phyloP scores from a whole-genome alignment of 169 alveolate genomes.

The Plasmodium sp. region DNA sequence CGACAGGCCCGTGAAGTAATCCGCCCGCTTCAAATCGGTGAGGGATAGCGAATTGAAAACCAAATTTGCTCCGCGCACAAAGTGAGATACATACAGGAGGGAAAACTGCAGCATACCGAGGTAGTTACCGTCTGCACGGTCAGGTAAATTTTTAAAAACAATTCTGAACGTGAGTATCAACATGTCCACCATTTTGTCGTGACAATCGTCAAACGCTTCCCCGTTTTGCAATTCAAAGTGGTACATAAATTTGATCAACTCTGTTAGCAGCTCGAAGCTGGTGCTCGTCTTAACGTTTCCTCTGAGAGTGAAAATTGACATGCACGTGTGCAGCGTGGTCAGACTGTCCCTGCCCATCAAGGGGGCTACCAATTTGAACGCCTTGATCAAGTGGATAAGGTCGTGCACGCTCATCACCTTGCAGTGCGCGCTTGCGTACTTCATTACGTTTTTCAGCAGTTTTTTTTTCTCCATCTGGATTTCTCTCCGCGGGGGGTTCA shows the following conservation, averaged over 20 bases:
- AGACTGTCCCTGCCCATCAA: neutral
- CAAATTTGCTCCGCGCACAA: conserved; percentile 1
- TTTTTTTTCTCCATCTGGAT: conserved; percentile 10
- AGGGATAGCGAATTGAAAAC: conserved; percentile 3
- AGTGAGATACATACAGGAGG: conserved; percentile 22
- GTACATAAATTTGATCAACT: conserved; percentile 38
- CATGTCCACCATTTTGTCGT: neutral
- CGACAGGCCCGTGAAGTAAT: neutral
- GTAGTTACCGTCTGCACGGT: conserved; percentile 39
- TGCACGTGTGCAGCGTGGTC: neutral
- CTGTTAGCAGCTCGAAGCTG: conserved; percentile 25
- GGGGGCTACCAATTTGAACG: conserved; percentile 16
- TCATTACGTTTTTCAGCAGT: neutral
- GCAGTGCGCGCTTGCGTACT: neutral
- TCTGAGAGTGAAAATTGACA: neutral
- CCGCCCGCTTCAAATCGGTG: neutral
- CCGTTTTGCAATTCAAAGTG: conserved; percentile 25
- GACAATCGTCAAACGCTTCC: neutral
- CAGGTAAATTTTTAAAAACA: conserved; percentile 12
- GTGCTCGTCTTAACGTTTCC: conserved; percentile 17
- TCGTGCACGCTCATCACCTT: conserved; percentile 2
- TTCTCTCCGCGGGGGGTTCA: neutral
- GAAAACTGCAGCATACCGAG: conserved; percentile 63
- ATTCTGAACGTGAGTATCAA: neutral
- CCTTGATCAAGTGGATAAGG: conserved; percentile 26